Conservation (phyloP, 2,329 filamentous ascomycete genomes). For the Byssochlamys sp. region DNA sequence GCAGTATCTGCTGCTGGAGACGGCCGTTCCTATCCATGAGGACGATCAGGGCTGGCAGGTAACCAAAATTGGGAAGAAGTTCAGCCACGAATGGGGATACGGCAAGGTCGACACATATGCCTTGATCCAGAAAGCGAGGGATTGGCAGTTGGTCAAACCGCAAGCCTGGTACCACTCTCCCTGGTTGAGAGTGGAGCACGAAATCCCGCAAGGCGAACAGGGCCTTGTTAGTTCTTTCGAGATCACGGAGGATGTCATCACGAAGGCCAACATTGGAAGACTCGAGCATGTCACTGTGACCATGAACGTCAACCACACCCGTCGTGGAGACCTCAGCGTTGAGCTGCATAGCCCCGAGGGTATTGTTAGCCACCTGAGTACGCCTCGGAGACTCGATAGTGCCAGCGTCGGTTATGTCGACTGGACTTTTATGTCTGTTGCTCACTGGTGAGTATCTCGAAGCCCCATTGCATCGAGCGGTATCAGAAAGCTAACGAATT, state of each 20-base stretch:
- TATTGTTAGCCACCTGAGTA: constrained; percentile 73
- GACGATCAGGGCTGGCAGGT: constrained; percentile 70
- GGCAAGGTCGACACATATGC: constrained; percentile 85
- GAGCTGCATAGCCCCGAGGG: constrained; percentile 78
- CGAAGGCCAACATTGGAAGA: constrained; percentile 70
- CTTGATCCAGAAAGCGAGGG: constrained; percentile 75
- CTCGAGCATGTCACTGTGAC: constrained; percentile 93
- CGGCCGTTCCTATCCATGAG: constrained; percentile 68
- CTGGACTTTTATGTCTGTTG: constrained; percentile 99
- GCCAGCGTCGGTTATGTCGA: constrained; percentile 66
- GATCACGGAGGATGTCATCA: constrained; percentile 70
- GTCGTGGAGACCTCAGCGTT: constrained; percentile 82
- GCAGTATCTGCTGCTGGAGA: constrained; percentile 80
- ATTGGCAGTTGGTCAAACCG: constrained; percentile 80
- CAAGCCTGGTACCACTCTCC: constrained; percentile 92
- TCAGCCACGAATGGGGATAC: constrained; percentile 90
- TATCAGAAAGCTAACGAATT: constrained; percentile 24
- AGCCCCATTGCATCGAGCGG: background rate
- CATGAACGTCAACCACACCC: constrained; percentile 86
- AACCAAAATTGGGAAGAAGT: constrained; percentile 71
- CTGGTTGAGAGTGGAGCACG: constrained; percentile 80
- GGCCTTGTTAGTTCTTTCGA: constrained; percentile 73
- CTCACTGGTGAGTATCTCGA: constrained; percentile 63
- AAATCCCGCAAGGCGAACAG: constrained; percentile 72
- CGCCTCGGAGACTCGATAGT: constrained; percentile 60